A percentile compares a stretch with the other conserved stretches of the same genome.
Evolutionary conservation across 352 stramenopile species (phyloP).

Genomic region (Phytophthora crassamura): DNA sequence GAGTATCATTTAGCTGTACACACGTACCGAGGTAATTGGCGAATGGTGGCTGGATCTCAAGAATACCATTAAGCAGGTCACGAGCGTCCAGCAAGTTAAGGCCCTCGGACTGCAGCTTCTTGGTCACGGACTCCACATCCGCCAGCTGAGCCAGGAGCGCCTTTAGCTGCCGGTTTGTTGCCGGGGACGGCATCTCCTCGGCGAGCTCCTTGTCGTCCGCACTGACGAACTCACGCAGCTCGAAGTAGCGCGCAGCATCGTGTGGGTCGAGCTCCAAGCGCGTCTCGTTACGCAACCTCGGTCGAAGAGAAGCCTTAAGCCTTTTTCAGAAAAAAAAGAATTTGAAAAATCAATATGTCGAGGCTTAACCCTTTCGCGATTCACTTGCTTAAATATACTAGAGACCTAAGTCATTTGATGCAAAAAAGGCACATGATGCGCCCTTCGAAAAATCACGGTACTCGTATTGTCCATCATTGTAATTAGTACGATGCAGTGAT

Average conservation of each 20-base stretch:
- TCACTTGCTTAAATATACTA: too few relatives aligned
- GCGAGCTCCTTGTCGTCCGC: slow-evolving; percentile 10
- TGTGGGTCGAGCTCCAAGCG: slow-evolving; percentile 10
- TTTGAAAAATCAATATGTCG: neutral
- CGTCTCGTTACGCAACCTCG: slow-evolving; percentile 4
- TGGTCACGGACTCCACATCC: neutral
- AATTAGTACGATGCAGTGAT: too few relatives aligned
- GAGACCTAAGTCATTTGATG: too few relatives aligned
- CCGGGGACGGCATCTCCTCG: slow-evolving; percentile 1
- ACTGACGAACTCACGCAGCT: slow-evolving; percentile 8
- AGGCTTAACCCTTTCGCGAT: too few relatives aligned
- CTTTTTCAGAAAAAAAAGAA: neutral
- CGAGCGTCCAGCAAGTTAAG: too few relatives aligned
- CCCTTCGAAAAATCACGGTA: too few relatives aligned
- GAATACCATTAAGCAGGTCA: slow-evolving; percentile 1
- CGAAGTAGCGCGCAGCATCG: slow-evolving; percentile 13
- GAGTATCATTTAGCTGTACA: neutral
- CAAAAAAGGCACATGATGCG: too few relatives aligned
- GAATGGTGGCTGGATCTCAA: slow-evolving; percentile 7
- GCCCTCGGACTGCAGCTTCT: slow-evolving; percentile 2
- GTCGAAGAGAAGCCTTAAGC: slow-evolving; percentile 1
- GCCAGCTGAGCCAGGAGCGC: neutral
- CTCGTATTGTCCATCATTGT: too few relatives aligned
- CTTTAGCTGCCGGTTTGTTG: slow-evolving; percentile 1
- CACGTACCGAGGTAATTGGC: slow-evolving; percentile 1